Evolutionary conservation across 2,329 filamentous ascomycete genomes (phyloP), one percentile per base, ranked within the genome.

Genomic region (Chrysoporthe austroafricana): DNA sequence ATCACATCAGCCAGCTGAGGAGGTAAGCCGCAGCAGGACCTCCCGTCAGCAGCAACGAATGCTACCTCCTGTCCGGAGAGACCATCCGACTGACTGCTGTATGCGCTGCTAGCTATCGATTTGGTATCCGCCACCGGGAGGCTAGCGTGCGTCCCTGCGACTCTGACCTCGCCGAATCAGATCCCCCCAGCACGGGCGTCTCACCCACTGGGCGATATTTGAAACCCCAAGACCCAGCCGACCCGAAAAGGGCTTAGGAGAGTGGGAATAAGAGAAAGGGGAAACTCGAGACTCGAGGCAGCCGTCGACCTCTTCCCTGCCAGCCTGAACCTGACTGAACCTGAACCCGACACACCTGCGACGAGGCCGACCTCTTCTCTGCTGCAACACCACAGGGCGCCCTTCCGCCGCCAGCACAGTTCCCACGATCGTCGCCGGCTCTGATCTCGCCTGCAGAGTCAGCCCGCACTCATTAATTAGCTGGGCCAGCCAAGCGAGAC

Each of bases 171-270:
- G 68, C 65, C 68, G 65, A 69, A 67, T 65, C 68, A 69, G 21
- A 67, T 34, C 62, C 62, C 32, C 63, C 59, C 59, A 63, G 54
- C 68, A 63, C 59, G 46, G 39, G 32, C 50, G 68, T 70, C 66
- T 70, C 68, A 70, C 66, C 65, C 68, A 52, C 62, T 18, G 68
- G 65, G 59, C 60, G 63, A 61, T 54, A 52, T 59, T 63, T 70
- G 66, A 65, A 69, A 69, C 57, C 64, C 62, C 50, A 44, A 56
- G 34, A 62, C 48, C 62, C 62, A 60, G 63, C 63, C 54, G 54
- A 36, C 44, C 63, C 63, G 26, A 59, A 63, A 58, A 63, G 39
- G 59, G 34, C 64, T 63, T 60, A 46, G 44, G 26, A 63, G 59
- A 43, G 60, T 39, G 62, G 66, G 36, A 43, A 43, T 43, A 59